Evolutionary conservation across 2,329 filamentous ascomycete species (phyloP).

Genomic region (Ascochyta clinopodiicola): DNA sequence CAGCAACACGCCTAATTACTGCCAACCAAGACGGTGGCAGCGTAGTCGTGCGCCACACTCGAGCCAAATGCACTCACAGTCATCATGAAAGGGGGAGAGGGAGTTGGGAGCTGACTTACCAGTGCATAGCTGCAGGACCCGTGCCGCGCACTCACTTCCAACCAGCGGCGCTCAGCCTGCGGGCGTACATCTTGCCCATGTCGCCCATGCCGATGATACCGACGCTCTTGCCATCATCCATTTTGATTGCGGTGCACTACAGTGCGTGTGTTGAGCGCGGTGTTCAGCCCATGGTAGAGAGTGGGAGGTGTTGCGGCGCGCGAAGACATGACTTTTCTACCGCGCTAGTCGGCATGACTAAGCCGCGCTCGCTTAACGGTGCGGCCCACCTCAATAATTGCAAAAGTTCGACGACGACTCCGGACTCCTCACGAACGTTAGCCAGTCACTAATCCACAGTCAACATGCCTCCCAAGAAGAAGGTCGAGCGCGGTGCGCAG

Average conservation of each 20-base stretch:
- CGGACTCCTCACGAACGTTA: conserved; percentile 28
- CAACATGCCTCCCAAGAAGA: conserved; percentile 88
- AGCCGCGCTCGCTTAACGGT: conserved; percentile 16
- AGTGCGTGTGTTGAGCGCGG: conserved; percentile 29
- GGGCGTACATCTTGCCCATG: conserved; percentile 99
- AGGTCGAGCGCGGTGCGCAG: conserved; percentile 75
- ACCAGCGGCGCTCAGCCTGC: conserved; percentile 84
- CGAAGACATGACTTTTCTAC: conserved; percentile 23
- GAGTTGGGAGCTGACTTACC: conserved; percentile 33
- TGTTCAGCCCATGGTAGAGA: conserved; percentile 40
- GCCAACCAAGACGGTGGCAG: conserved; percentile 77
- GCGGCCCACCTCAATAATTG: conserved; percentile 21
- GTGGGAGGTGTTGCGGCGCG: conserved; percentile 17
- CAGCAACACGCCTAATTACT: conserved; percentile 64
- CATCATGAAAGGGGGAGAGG: conserved; percentile 71
- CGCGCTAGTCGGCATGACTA: conserved; percentile 25
- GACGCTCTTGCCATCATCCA: conserved; percentile 73
- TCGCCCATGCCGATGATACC: conserved; percentile 99
- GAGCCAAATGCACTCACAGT: conserved; percentile 99
- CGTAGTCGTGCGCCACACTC: conserved; percentile 78
- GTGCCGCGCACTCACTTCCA: conserved; percentile 78
- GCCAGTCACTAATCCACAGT: conserved; percentile 41
- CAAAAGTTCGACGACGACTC: conserved; percentile 24
- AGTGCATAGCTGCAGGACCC: conserved; percentile 23
- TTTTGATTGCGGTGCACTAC: conserved; percentile 42